Evolutionary conservation across 2,329 filamentous ascomycete genomes (phyloP), one percentile per base, ranked within the genome.

Genomic region (Nothomitra cinnamomea): DNA sequence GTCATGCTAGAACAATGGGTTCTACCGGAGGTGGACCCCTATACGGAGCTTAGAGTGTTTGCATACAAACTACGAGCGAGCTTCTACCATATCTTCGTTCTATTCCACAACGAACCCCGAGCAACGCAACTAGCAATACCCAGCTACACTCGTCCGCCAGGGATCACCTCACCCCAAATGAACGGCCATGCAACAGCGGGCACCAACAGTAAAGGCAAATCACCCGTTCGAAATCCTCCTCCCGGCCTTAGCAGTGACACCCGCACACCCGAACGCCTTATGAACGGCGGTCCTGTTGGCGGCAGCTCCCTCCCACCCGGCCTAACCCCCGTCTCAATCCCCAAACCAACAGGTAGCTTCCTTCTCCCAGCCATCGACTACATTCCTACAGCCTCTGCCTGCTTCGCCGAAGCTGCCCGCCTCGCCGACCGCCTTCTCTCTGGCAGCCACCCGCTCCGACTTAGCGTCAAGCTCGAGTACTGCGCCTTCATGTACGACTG

Each of bases 41-140:
- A 81, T 68, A 80, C 74, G 62, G 89, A 94, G 66, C 79, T 95
- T 55, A 89, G 88, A 63, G 89, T 96, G 45, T 76, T 98, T 58
- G 83, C 86, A 19, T 87, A 87, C 65, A 98, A 96, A 68, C 76
- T 98, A 13, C 82, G 87, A 56, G 92, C 92, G 15, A 94, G 87
- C 19, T 94, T 96, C 65, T 92, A 94, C 61, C 90, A 98, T 69
- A 87, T 98, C 59, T 95, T 95, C 66, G 92, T 94, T 53, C 77
- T 96, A 12, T 96, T 95, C 64, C 87, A 95, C 70, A 95, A 95
- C 67, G 80, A 87, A 53, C 90, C 90, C 0, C 76, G 83, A 0
- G 78, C 95, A 54, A 82, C 81, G 45, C 71, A 75, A 36, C 74
- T 79, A 40, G 56, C 59, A 15, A 56, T 61, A 3, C 61, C 63